Conservation (phyloP, 768 basidiomycete genomes). For the Podaxis mareebaensis region DNA sequence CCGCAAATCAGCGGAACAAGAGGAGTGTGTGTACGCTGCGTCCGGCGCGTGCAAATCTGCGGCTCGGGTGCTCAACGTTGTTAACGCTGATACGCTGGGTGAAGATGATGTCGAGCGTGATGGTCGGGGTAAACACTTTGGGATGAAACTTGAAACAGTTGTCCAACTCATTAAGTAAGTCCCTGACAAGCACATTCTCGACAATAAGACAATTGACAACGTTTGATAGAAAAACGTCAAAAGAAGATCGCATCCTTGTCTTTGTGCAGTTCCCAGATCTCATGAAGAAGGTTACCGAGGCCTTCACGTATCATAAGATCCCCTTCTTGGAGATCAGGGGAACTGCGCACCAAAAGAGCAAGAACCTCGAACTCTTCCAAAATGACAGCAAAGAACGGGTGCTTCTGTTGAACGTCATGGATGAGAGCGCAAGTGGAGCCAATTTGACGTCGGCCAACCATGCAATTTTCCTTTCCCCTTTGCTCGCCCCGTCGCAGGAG, state of each 20-base stretch:
- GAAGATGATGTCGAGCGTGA: constrained; percentile 77
- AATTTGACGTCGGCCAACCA: constrained; percentile 94
- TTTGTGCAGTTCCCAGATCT: constrained; percentile 97
- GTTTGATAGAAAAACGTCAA: constrained; percentile 60
- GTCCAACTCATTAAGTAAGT: constrained; percentile 74
- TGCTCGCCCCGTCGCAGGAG: constrained; percentile 79
- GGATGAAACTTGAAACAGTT: constrained; percentile 79
- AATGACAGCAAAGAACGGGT: constrained; percentile 75
- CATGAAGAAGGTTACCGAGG: constrained; percentile 87
- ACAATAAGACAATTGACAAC: constrained; percentile 12
- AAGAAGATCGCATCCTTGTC: constrained; percentile 80
- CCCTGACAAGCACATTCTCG: neutral
- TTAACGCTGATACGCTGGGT: constrained; percentile 76
- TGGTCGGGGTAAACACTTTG: constrained; percentile 74
- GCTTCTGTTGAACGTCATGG: constrained; percentile 87
- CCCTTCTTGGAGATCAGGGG: constrained; percentile 82
- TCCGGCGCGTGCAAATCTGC: constrained; percentile 75
- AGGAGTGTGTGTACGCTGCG: constrained; percentile 78
- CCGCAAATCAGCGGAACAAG: constrained; percentile 65
- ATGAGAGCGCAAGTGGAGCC: constrained; percentile 92
- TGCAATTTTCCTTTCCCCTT: constrained; percentile 91
- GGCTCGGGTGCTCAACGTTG: constrained; percentile 79
- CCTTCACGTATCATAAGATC: constrained; percentile 70
- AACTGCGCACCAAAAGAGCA: constrained; percentile 73
- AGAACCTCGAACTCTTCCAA: constrained; percentile 85